Base-by-base conservation (phyloP, 2,329 filamentous ascomycete genomes). In the Alternaria rosae region DNA sequence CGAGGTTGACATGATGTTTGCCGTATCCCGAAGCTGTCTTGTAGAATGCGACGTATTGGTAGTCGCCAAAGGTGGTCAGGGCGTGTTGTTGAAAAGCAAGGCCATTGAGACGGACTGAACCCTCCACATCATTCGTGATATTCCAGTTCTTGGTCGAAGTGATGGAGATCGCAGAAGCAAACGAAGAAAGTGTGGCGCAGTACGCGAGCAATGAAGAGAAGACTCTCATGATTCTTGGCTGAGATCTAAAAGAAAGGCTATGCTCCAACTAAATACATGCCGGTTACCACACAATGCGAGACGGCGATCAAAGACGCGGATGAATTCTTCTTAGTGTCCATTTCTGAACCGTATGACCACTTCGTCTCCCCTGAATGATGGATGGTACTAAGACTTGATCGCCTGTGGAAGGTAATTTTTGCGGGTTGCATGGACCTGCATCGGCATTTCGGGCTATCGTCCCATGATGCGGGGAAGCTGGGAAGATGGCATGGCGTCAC, bases 21-120 rank as follows among this genome's bases (percentile, higher is more conserved):
- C 75, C 72, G 52, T 77, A 76, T 21, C 75, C 72, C 2, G 65
- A 68, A 3, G 70, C 73, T 10, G 73, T 77, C 30, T 70, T 71
- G 67, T 85, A 85, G 69, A 82, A 85, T 6, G 80, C 81, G 6
- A 81, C 81, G 61, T 85, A 85, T 71, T 85, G 83, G 75, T 83
- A 84, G 38, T 82, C 80, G 48, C 79, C 79, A 67, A 82, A 83
- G 1, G 83, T 81, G n/a, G 77, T 76, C 55, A 85, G 76, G 30
- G 79, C 80, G 57, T 83, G 78, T 62, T 85, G 83, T 68, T 85
- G 84, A 70, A 84, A 85, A 1, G 83, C 79, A 54, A 84, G 80
- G 43, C 82, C 82, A 64, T 85, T 85, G 45, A 85, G 68, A 10
- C 70, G 76, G 8, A 77, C 76, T 2, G 72, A 76, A 10, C 76